Evolutionary conservation across 2,329 filamentous ascomycete genomes (phyloP).

Genomic region (Coleophoma crateriformis): DNA sequence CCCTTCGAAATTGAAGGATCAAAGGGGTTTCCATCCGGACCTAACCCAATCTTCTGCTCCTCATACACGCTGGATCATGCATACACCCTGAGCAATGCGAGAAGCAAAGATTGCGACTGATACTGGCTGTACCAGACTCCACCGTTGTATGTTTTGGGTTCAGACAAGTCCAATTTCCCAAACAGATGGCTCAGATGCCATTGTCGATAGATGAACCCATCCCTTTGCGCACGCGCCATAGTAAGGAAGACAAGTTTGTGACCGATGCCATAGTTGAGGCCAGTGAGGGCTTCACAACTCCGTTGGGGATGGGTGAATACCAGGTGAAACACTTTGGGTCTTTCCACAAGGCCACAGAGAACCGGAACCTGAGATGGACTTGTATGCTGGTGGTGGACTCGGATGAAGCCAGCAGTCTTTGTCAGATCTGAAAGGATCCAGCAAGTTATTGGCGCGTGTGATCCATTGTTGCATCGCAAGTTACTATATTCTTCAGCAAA

Average conservation of each 20-base stretch:
- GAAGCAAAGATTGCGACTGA: conserved; percentile 22
- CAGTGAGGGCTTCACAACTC: conserved; percentile 9
- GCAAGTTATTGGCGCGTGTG: conserved; percentile 7
- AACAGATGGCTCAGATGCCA: conserved; percentile 27
- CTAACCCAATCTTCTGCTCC: conserved; percentile 15
- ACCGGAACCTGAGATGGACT: conserved; percentile 4
- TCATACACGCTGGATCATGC: conserved; percentile 19
- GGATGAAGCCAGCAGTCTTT: conserved; percentile 21
- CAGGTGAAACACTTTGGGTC: conserved; percentile 14
- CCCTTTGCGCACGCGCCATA: conserved; percentile 18
- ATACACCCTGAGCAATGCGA: conserved; percentile 15
- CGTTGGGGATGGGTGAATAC: background rate
- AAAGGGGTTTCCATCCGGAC: conserved; percentile 9
- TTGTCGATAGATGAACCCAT: conserved; percentile 19
- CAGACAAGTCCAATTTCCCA: conserved; percentile 27
- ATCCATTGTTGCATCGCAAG: conserved; percentile 14
- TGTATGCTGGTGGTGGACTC: conserved; percentile 9
- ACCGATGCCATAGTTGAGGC: conserved; percentile 21
- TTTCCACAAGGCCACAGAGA: conserved; percentile 7
- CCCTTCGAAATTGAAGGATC: too few relatives aligned
- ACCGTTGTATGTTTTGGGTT: conserved; percentile 22
- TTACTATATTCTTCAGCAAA: too few relatives aligned
- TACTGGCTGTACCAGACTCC: conserved; percentile 19
- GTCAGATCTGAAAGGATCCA: conserved; percentile 14
- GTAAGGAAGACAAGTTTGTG: conserved; percentile 13